Base-by-base conservation (phyloP, 805 yeast species). In the Ascoidea asiatica region DNA sequence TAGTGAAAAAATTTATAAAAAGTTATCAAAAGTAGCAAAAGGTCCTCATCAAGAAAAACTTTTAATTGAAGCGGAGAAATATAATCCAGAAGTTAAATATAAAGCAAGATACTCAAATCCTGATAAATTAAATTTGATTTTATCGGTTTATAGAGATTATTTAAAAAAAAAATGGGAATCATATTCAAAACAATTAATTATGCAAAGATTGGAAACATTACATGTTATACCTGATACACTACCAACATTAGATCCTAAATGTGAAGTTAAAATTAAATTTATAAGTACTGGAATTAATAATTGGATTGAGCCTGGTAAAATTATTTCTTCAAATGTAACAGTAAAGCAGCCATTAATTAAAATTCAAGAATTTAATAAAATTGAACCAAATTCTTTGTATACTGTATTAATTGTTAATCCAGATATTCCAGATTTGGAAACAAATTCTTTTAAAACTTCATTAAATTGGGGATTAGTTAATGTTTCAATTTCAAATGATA, bases 221-320 rank as follows among this genome's bases (percentile, higher is more conserved):
- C 73, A 73, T 39, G 86, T 86, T 39, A 84, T 92, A 47, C 98
- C 98, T 15, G 98, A 92, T 59, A 89, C 97, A 3, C 59, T 92
- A 60, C 92, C 97, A 21, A 88, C 97, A 2, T 62, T 92, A 46
- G 79, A 73, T 7, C 97, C 97, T 18, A 65, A 70, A 50, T 90
- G 76, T 17, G 87, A 83, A 43, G 84, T 90, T 5, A 69, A 74
- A 40, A 56, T 92, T 40, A 78, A 77, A 62, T 89, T 89, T 57
- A 80, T 88, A 4, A 84, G 79, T 56, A 67, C 75, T 4, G 70
- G 73, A 46, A 72, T 81, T 38, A 71, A 73, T 52, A 75, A 70
- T 50, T 79, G 84, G 84, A 62, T 88, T 41, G 81, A 74, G 48
- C 95, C 97, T 15, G 97, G 97, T 40, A 66, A 68, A 21, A 54